Base-by-base conservation (phyloP, 2,329 filamentous ascomycete species). In the Chaetomiaceae sp. region DNA sequence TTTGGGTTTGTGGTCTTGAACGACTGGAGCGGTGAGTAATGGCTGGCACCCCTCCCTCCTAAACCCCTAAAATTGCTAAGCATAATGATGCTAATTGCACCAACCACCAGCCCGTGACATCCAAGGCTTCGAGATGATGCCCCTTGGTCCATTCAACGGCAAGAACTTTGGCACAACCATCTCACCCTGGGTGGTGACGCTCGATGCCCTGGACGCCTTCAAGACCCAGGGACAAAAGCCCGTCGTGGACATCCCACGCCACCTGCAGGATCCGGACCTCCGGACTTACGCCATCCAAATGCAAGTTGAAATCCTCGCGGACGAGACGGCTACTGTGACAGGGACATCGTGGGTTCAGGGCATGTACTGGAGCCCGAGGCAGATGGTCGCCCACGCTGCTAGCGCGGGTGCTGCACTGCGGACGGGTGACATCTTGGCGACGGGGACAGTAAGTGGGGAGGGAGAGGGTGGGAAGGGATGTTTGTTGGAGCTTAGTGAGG, bases 91-190 rank as follows among this genome's bases (percentile, higher is more conserved):
- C 27, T 41, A 4, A 48, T n/a, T 8, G 7, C 23, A 5, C 2
- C 25, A 5, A 5, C 25, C 16, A 9, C n/a, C 30, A 48, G 46
- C 46, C n/a, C 46, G 46, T 3, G 46, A 48, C 21, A 48, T 48
- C 6, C 46, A 48, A n/a, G 38, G 38, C 10, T 48, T 27, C 7
- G 46, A 48, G 20, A 48, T 42, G 38, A 30, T 14, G 3, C 46
- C 46, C 10, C 38, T 48, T 0, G 46, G 46, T 21, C 46, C 46
- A 3, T 48, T 48, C 27, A 42, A 42, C 39, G 46, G 46, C 46
- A 48, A 48, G 16, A 48, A 20, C 39, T 43, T 48, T n/a, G 46
- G 46, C 46, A 48, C 46, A 5, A 35, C 46, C 27, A 42, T 48
- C 39, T 48, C 46, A 2, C 46, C 46, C 2, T 48, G 46, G 46